phyloP scores from a whole-genome alignment of 768 basidiomycete species.

The Kockovaella imperatae region DNA sequence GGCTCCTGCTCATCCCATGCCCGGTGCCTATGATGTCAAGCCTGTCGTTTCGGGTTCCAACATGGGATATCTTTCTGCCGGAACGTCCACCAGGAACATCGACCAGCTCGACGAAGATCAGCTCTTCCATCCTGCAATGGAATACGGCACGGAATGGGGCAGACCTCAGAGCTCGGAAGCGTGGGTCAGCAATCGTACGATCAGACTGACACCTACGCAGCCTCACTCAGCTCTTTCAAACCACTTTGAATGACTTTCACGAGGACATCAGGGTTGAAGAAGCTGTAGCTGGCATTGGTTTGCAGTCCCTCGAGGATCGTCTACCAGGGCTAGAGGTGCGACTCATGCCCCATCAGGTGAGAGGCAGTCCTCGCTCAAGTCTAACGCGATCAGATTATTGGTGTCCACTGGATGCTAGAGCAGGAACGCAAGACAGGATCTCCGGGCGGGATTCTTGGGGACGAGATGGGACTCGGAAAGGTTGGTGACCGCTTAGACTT shows the following conservation, averaged over 20 bases:
- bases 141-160: background rate
- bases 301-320: constrained; percentile 50
- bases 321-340: constrained; percentile 57
- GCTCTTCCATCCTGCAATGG: too few relatives aligned
- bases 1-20: too few relatives aligned
- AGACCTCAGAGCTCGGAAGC: constrained; percentile 1
- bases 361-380: background rate
- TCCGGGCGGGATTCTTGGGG: constrained; percentile 39
- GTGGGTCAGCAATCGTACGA: constrained; percentile 1
- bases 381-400: constrained; percentile 51
- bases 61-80: background rate
- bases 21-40: too few relatives aligned
- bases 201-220: constrained; percentile 8
- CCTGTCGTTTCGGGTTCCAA: background rate
- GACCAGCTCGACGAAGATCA: background rate
- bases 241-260: constrained; percentile 31
- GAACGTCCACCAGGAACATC: background rate
- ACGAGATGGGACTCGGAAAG: constrained; percentile 35
- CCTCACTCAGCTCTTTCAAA: constrained; percentile 30
- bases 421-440: constrained; percentile 32
- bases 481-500: constrained; percentile 3
- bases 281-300: constrained; percentile 53
- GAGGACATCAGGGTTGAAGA: constrained; percentile 55
- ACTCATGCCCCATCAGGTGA: constrained; percentile 56
- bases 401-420: constrained; percentile 70